phyloP scores from a whole-genome alignment of 192 early-diverging fungal genomes.

The Pilobolus umbonatus region DNA sequence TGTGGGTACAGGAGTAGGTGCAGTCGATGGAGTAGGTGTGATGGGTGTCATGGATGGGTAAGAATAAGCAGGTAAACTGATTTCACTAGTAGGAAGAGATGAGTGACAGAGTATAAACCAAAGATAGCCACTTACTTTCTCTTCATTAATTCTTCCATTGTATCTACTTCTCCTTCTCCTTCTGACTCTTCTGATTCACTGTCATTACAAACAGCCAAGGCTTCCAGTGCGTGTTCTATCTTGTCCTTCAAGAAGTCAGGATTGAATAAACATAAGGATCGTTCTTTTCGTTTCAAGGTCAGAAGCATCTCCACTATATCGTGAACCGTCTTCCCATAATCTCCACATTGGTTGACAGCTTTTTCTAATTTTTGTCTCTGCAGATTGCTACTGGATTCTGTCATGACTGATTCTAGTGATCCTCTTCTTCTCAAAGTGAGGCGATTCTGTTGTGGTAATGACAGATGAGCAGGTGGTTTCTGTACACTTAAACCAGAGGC shows the following conservation, averaged over 20 bases:
- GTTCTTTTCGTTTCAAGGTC: slow-evolving; percentile 39
- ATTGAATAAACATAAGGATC: slow-evolving; percentile 43
- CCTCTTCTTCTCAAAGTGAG: slow-evolving; percentile 26
- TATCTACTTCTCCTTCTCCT: slow-evolving; percentile 16
- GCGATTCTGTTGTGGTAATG: neutral
- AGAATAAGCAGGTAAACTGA: slow-evolving; percentile 7
- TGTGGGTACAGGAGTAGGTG: neutral
- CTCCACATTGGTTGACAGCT: slow-evolving; percentile 27
- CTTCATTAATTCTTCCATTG: slow-evolving; percentile 1
- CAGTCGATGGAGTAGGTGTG: too few species aligned
- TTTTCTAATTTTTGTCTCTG: slow-evolving; percentile 32
- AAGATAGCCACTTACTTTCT: neutral
- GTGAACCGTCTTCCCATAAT: slow-evolving; percentile 4
- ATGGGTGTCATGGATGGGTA: slow-evolving; percentile 25
- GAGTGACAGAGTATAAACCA: neutral
- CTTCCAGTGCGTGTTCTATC: slow-evolving; percentile 29
- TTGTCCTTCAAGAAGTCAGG: slow-evolving; percentile 36
- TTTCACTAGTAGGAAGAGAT: neutral
- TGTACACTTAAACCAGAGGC: slow-evolving; percentile 17
- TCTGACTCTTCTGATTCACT: neutral
- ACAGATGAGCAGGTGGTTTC: neutral
- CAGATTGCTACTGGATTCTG: slow-evolving; percentile 22
- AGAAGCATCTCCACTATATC: slow-evolving; percentile 44
- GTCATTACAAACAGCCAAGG: slow-evolving; percentile 30
- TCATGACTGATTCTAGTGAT: slow-evolving; percentile 33